Conservation (phyloP, 1,284 basidiomycete genomes). For the Anthracocystis setariae region DNA sequence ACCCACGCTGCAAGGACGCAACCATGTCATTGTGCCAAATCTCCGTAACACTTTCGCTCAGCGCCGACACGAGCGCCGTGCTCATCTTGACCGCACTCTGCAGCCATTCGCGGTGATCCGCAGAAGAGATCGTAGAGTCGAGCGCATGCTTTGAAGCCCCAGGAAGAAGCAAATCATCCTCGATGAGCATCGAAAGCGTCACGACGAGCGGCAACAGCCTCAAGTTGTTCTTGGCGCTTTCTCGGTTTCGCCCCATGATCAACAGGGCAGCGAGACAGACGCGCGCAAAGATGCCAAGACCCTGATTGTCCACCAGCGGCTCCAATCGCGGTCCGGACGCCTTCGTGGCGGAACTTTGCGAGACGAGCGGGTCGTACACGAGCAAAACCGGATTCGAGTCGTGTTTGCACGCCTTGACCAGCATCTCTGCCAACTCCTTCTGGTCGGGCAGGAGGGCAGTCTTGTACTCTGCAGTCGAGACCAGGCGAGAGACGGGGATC, state of each 20-base stretch:
- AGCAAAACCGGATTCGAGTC: conserved; percentile 25
- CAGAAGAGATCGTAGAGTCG: conserved; percentile 7
- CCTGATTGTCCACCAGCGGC: conserved; percentile 70
- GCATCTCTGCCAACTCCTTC: conserved; percentile 30
- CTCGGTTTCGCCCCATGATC: conserved; percentile 75
- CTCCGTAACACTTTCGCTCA: conserved; percentile 30
- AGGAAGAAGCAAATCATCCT: conserved; percentile 71
- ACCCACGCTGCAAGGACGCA: conserved; percentile 26
- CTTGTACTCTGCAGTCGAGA: conserved; percentile 5
- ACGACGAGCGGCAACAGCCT: conserved; percentile 71
- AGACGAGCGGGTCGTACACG: conserved; percentile 38
- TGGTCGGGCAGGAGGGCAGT: conserved; percentile 20
- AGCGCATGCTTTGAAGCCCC: conserved; percentile 45
- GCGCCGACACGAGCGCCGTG: conserved; percentile 42
- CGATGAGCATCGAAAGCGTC: conserved; percentile 64
- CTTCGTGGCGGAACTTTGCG: neutral
- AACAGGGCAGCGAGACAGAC: conserved; percentile 74
- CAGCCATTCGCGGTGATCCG: conserved; percentile 27
- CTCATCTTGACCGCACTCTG: conserved; percentile 40
- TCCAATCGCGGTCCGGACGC: neutral
- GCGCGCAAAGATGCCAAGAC: conserved; percentile 76
- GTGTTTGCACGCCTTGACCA: conserved; percentile 22
- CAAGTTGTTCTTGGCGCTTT: conserved; percentile 73
- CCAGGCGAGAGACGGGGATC: conserved; percentile 21
- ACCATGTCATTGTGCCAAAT: conserved; percentile 51